Percentiles rank a stretch among this genome's conserved stretches.
These are phyloP conservation scores for Wickerhamiella allomyrinae DNA, from an alignment of 805 yeast genomes.

Conservation along the genomic window DNA sequence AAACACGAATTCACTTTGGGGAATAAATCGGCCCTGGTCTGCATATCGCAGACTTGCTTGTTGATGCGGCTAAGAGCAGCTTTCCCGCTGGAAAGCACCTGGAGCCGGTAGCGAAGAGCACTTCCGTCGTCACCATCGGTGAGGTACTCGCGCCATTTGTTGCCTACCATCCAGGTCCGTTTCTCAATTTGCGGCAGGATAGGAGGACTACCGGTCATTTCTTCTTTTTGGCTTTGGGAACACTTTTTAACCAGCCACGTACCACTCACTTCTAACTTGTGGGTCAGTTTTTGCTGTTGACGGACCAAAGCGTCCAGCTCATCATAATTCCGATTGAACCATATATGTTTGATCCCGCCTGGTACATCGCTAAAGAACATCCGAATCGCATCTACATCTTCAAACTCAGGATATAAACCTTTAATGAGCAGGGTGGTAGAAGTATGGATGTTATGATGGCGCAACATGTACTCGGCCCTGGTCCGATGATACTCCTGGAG, in stretches of 20 bases:
- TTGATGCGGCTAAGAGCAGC: constrained; percentile 53
- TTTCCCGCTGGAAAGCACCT: constrained; percentile 41
- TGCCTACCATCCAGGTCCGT: constrained; percentile 8
- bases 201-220: neutral
- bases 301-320: constrained; percentile 25
- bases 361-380: constrained; percentile 40
- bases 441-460: constrained; percentile 10
- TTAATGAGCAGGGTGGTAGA: constrained; percentile 50
- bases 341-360: constrained; percentile 40
- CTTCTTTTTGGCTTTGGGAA: constrained; percentile 3
- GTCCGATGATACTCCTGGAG: constrained; percentile 36
- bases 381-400: constrained; percentile 38
- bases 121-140: constrained; percentile 32
- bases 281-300: constrained; percentile 21
- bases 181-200: neutral
- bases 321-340: constrained; percentile 41
- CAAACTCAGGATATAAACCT: constrained; percentile 40
- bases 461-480: constrained; percentile 31
- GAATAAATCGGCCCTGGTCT: constrained; percentile 31
- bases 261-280: constrained; percentile 30
- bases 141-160: constrained; percentile 32
- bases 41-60: constrained; percentile 40
- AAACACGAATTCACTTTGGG: constrained; percentile 29
- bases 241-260: constrained; percentile 26
- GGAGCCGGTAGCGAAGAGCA: constrained; percentile 7